phyloP scores from a whole-genome alignment of 495 filamentous ascomycete species.

The Lineolata rhizophorae region DNA sequence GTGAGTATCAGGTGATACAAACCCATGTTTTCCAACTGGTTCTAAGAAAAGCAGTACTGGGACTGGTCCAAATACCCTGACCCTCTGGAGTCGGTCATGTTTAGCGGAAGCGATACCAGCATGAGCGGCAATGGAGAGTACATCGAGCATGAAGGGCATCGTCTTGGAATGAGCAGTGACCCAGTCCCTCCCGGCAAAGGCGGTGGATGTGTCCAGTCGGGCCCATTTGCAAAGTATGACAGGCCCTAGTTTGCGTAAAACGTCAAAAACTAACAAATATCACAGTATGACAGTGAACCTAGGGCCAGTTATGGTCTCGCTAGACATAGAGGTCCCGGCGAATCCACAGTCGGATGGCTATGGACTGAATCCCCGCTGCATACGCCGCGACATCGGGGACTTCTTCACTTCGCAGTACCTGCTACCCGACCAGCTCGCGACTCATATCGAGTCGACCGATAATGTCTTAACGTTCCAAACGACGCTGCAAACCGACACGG shows the following conservation, averaged over 20 bases:
- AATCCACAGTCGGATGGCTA: slow-evolving; percentile 7
- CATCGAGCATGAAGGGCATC: neutral
- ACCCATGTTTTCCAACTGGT: too few relatives aligned
- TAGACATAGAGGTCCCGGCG: neutral
- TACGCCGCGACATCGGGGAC: slow-evolving; percentile 38
- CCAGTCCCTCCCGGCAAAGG: too few relatives aligned
- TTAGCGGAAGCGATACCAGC: too few relatives aligned
- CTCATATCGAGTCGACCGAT: slow-evolving; percentile 21
- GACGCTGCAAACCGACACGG: slow-evolving; percentile 21
- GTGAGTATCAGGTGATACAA: too few relatives aligned
- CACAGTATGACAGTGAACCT: slow-evolving; percentile 11
- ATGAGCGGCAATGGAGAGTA: too few relatives aligned
- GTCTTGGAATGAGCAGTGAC: neutral
- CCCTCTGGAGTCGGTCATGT: too few relatives aligned
- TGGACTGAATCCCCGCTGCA: slow-evolving; percentile 36
- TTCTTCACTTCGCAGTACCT: slow-evolving; percentile 20
- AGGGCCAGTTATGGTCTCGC: slow-evolving; percentile 7
- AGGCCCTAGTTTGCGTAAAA: too few relatives aligned
- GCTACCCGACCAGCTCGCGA: slow-evolving; percentile 24
- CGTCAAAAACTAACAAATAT: too few relatives aligned
- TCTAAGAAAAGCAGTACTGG: too few relatives aligned
- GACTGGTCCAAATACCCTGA: too few relatives aligned
- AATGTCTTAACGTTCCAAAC: slow-evolving; percentile 29
- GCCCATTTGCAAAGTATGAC: too few relatives aligned
- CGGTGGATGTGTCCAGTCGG: too few relatives aligned